Percentiles rank a stretch among this genome's conserved stretches.
phyloP scores from a whole-genome alignment of 371 early-diverging fungal genomes.

The Batkoa obscura region DNA sequence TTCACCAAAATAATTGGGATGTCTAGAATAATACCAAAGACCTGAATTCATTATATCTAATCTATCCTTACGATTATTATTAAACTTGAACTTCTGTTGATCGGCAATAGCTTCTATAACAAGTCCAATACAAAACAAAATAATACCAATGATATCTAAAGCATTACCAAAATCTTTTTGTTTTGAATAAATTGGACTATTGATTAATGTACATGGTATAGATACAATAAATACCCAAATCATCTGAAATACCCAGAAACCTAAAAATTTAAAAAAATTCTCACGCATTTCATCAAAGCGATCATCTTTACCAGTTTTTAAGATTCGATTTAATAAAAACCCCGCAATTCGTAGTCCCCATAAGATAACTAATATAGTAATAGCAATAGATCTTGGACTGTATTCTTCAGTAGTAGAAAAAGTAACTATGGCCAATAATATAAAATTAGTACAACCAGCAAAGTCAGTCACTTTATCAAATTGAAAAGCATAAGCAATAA shows the following conservation, averaged over 20 bases:
- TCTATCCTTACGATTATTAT: background rate
- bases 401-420: constrained; percentile 1
- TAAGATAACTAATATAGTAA: background rate
- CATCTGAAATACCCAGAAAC: constrained; percentile 9
- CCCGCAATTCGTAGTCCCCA: constrained; percentile 9
- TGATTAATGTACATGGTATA: constrained; percentile 7
- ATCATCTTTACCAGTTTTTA: constrained; percentile 7
- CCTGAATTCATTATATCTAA: constrained; percentile 5
- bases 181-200: constrained; percentile 1
- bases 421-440: constrained; percentile 4
- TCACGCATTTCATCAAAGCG: constrained; percentile 8
- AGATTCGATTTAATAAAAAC: constrained; percentile 7
- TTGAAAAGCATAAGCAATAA: constrained; percentile 7
- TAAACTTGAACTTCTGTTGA: background rate
- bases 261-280: constrained; percentile 4
- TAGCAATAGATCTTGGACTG: constrained; percentile 4
- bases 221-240: constrained; percentile 7
- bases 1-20: constrained; percentile 10
- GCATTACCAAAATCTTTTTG: constrained; percentile 5
- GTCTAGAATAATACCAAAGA: constrained; percentile 8
- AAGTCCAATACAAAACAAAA: background rate
- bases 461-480: constrained; percentile 10
- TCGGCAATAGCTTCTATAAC: background rate
- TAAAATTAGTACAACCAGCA: constrained; percentile 7
- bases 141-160: constrained; percentile 2